A percentile compares a stretch with the other conserved stretches of the same genome.
These are phyloP conservation scores for Pseudomassariella vexata DNA, from an alignment of 2,329 filamentous ascomycete genomes.

Conservation along the genomic window DNA sequence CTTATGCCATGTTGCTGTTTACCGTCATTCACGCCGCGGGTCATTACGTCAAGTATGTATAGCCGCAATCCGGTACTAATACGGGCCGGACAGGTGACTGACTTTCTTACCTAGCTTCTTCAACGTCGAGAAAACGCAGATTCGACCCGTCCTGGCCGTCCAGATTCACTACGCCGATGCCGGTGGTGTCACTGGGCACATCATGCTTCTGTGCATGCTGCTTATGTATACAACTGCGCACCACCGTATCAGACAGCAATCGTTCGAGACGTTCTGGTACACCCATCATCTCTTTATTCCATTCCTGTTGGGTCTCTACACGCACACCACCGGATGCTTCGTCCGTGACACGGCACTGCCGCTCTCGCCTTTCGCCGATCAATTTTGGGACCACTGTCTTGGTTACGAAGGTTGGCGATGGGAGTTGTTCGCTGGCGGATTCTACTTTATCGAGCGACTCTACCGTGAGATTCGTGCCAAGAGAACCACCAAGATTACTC, in stretches of 20 bases:
- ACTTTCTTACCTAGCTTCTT: conserved; percentile 83
- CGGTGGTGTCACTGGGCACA: conserved; percentile 89
- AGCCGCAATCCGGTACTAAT: neutral
- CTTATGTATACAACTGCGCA: conserved; percentile 97
- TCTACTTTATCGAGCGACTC: conserved; percentile 83
- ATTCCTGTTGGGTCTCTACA: conserved; percentile 89
- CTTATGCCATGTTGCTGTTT: conserved; percentile 83
- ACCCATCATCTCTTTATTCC: conserved; percentile 98
- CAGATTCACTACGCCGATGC: conserved; percentile 88
- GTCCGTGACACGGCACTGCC: conserved; percentile 72
- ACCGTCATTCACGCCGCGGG: conserved; percentile 68
- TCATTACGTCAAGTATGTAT: conserved; percentile 86
- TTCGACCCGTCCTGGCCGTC: conserved; percentile 73
- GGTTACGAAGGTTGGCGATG: conserved; percentile 97
- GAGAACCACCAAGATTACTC: conserved; percentile 81
- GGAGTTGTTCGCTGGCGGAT: conserved; percentile 79
- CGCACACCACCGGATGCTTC: conserved; percentile 93
- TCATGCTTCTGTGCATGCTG: conserved; percentile 99
- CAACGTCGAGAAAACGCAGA: conserved; percentile 82
- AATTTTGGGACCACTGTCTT: conserved; percentile 89
- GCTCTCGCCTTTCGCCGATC: conserved; percentile 74
- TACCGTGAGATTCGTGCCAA: conserved; percentile 86
- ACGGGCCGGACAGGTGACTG: neutral
- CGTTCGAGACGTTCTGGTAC: conserved; percentile 99
- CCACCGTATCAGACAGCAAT: conserved; percentile 88